Base-by-base conservation (phyloP, 2,329 filamentous ascomycete genomes). In the Emergomyces orientalis region DNA sequence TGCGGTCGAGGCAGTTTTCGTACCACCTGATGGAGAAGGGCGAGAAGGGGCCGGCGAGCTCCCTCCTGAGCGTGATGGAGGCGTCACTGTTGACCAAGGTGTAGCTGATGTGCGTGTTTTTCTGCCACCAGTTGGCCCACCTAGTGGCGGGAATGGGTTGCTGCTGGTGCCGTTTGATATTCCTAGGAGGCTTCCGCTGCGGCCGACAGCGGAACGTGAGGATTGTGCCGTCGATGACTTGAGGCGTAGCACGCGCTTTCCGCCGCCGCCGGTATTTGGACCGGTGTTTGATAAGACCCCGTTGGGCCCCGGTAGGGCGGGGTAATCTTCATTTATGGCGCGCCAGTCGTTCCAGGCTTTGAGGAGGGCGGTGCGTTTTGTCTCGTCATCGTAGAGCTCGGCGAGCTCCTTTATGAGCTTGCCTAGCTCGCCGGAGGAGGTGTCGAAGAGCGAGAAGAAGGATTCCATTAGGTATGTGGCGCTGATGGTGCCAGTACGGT, bases 271-370 rank as follows among this genome's bases (percentile, higher is more conserved):
- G 67, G 80, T 71, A 64, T 88, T 85, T 5, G 80, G 72, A 1
- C 77, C 75, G 55, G 81, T 75, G 4, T 78, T 78, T 32, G 87
- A 86, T 45, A 86, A 82, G 75, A 88, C 84, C 59, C 88, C 88
- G 62, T 84, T 83, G 0, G 90, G 82, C 0, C 88, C 88, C 1
- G 93, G 92, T 0, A 97, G 80, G 1, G 89, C 90, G 0, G 93
- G 93, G 69, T 97, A 97, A 73, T 97, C 92, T 75, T 97, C 92
- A 68, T 96, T 95, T 76, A 96, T 94, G 45, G 91, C 91, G 56
- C 90, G 90, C 90, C 93, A 97, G 75, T 96, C 90, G 69, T 91
- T 90, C 91, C 93, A 97, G 1, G 92, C 90, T 69, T 88, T 88
- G 32, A 91, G 84, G 2, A 99, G 78, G 0, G 80, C 81, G 60